Conservation (phyloP, 495 filamentous ascomycete species). For the Aspergillus sclerotioniger region DNA sequence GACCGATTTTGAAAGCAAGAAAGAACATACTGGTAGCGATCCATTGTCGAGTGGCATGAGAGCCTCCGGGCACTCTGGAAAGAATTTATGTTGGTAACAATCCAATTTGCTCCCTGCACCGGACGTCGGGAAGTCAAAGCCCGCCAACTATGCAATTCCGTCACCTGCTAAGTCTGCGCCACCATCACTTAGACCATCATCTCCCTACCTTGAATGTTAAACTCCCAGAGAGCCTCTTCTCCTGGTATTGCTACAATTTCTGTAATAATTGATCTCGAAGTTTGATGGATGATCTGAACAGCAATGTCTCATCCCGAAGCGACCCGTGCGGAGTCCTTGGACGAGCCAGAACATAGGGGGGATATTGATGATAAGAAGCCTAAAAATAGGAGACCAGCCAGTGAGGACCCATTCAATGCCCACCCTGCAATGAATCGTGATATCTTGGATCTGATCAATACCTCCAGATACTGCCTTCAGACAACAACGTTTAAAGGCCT, state of each 20-base stretch:
- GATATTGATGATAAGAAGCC: conserved; percentile 65
- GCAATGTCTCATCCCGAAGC: conserved; percentile 50
- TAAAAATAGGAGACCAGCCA: conserved; percentile 83
- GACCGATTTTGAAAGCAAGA: background rate
- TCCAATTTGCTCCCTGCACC: background rate
- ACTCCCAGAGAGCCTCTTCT: background rate
- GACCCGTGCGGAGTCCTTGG: conserved; percentile 46
- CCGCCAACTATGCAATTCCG: conserved; percentile 2
- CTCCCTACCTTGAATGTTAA: background rate
- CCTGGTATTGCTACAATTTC: background rate
- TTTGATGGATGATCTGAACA: background rate
- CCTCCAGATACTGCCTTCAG: conserved; percentile 80
- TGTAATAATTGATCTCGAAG: background rate
- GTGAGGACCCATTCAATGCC: conserved; percentile 47
- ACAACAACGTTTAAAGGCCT: conserved; percentile 89
- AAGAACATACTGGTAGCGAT: background rate
- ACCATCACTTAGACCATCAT: background rate
- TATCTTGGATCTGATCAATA: conserved; percentile 8
- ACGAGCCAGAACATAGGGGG: conserved; percentile 44
- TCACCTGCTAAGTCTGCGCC: conserved; percentile 2
- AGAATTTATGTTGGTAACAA: background rate
- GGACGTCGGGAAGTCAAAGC: conserved; percentile 11
- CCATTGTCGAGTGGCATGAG: background rate
- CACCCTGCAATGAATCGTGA: background rate
- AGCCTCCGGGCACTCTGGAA: background rate